These are phyloP conservation scores for Tephrocybe sp. DNA, from an alignment of 768 basidiomycete species.

Conservation along the genomic window DNA sequence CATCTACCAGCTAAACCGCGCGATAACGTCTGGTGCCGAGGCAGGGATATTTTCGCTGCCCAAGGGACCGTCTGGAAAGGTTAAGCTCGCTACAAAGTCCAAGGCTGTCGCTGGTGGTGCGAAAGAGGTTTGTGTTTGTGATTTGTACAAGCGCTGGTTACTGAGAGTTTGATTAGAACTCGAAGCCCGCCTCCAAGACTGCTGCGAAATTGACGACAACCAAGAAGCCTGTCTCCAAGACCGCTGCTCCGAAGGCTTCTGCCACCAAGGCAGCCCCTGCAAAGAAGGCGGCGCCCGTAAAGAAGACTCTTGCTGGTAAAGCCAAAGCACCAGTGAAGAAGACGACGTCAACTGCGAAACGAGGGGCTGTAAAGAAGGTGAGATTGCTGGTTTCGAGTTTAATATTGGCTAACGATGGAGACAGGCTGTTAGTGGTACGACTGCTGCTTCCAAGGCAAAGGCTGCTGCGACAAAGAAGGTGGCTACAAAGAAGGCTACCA, in stretches of 20 bases:
- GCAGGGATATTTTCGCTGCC: conserved; percentile 35
- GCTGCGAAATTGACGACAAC: conserved; percentile 31
- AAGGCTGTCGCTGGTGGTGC: conserved; percentile 43
- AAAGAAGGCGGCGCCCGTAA: conserved; percentile 31
- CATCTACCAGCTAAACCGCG: conserved; percentile 69
- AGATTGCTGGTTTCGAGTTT: not conserved
- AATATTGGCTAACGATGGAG: not conserved
- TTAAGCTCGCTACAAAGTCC: conserved; percentile 52
- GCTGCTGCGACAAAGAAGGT: conserved; percentile 37
- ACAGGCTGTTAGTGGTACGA: conserved; percentile 56
- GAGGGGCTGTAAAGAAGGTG: conserved; percentile 8
- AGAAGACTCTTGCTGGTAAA: conserved; percentile 42
- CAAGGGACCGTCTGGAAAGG: conserved; percentile 56
- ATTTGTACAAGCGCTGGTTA: conserved; percentile 1
- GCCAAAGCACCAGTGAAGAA: conserved; percentile 29
- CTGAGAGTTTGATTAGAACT: conserved; percentile 34
- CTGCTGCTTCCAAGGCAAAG: conserved; percentile 40
- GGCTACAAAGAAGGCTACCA: conserved; percentile 33
- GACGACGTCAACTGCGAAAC: conserved; percentile 8
- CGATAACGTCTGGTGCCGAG: conserved; percentile 71
- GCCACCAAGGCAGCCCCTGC: conserved; percentile 19
- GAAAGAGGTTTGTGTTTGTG: conserved; percentile 55
- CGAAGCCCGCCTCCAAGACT: conserved; percentile 44
- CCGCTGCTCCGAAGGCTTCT: conserved; percentile 33
- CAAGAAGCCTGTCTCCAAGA: conserved; percentile 35